These are phyloP conservation scores for Vicia villosa DNA, from an alignment of 306 rosid species.

Conservation along the genomic window DNA sequence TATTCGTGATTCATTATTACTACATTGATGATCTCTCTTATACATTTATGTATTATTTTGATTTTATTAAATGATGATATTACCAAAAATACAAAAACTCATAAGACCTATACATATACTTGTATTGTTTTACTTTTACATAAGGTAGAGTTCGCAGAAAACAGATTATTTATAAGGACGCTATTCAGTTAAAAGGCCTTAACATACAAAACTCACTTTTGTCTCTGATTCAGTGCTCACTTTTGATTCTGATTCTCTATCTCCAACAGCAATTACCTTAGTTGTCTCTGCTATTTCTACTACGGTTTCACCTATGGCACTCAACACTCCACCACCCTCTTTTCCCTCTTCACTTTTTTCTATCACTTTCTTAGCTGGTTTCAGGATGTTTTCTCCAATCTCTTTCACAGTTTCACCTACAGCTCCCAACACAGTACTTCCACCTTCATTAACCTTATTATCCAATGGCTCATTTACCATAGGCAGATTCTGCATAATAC, in stretches of 20 bases:
- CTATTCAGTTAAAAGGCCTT: background rate
- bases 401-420: conserved; percentile 45
- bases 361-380: conserved; percentile 37
- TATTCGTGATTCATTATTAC: too few relatives aligned
- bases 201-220: conserved; percentile 1
- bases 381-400: conserved; percentile 37
- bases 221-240: background rate
- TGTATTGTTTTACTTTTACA: background rate
- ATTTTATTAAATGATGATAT: too few relatives aligned
- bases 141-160: background rate
- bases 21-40: background rate
- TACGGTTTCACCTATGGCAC: conserved; percentile 66
- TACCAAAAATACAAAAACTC: background rate
- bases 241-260: conserved; percentile 19
- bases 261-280: conserved; percentile 54
- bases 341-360: background rate
- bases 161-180: background rate
- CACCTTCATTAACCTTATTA: conserved; percentile 28
- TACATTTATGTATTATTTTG: background rate
- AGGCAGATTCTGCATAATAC: background rate
- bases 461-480: conserved; percentile 36
- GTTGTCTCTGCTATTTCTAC: conserved; percentile 64
- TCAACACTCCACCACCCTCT: conserved; percentile 41
- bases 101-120: background rate
- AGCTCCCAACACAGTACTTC: conserved; percentile 38